phyloP scores from a whole-genome alignment of 345 rosid genomes.

The Populus davidiana region DNA sequence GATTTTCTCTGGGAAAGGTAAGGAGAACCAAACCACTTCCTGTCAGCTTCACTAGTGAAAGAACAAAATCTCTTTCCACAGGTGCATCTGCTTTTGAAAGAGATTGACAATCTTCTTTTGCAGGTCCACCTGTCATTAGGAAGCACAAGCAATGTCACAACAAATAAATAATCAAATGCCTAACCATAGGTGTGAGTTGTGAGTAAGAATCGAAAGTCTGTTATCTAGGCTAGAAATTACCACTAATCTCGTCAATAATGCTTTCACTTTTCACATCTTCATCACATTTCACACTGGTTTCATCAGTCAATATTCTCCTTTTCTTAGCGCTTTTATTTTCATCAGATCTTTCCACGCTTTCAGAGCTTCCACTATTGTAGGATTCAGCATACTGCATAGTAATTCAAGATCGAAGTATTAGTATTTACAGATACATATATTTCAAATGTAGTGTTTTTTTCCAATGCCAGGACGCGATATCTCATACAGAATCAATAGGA shows the following conservation, averaged over 20 bases:
- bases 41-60: slow-evolving; percentile 83
- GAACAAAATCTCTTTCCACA: slow-evolving; percentile 35
- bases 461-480: not conserved
- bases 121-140: slow-evolving; percentile 32
- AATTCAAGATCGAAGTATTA: not conserved
- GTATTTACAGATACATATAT: not conserved
- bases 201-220: slow-evolving; percentile 3
- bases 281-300: slow-evolving; percentile 14
- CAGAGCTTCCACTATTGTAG: slow-evolving; percentile 20
- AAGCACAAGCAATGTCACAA: not conserved
- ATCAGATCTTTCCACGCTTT: slow-evolving; percentile 26
- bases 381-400: slow-evolving; percentile 41
- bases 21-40: slow-evolving; percentile 83
- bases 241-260: slow-evolving; percentile 40
- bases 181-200: not conserved
- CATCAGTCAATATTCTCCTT: slow-evolving; percentile 45
- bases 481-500: not conserved
- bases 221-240: slow-evolving; percentile 7
- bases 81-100: slow-evolving; percentile 22
- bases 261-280: slow-evolving; percentile 17
- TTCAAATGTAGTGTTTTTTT: not conserved
- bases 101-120: slow-evolving; percentile 21
- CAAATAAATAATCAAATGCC: slow-evolving; percentile 1
- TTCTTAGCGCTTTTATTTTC: slow-evolving; percentile 37
- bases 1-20: slow-evolving; percentile 44